A percentile compares a stretch with the other conserved stretches of the same genome.
phyloP scores from a whole-genome alignment of 306 rosid species.

The Cucumis hystrix region DNA sequence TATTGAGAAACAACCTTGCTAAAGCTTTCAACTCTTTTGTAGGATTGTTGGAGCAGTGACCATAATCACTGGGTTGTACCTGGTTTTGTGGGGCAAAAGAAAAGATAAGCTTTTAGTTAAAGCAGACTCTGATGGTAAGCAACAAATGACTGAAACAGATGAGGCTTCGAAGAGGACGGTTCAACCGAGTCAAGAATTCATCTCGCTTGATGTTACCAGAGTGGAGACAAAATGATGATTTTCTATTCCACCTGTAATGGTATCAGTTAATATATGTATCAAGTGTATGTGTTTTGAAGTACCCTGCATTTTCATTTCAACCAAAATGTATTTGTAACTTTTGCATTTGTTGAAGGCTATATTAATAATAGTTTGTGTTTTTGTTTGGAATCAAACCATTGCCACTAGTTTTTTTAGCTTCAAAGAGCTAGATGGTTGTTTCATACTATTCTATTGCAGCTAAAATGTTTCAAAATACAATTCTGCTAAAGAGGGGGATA shows the following conservation, averaged over 20 bases:
- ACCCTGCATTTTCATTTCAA: neutral
- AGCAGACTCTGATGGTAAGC: neutral
- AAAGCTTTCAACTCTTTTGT: neutral
- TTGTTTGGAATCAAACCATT: neutral
- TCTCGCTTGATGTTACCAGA: neutral
- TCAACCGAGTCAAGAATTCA: neutral
- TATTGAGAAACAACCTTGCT: neutral
- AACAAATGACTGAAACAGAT: neutral
- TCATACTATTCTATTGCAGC: neutral
- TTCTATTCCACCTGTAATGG: neutral
- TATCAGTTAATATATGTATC: neutral
- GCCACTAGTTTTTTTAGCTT: neutral
- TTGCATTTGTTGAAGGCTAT: neutral
- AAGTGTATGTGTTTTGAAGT: neutral
- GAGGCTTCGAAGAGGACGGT: neutral
- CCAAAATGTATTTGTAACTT: neutral
- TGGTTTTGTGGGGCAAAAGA: conserved; percentile 41
- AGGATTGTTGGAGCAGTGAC: conserved; percentile 33
- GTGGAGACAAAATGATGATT: neutral
- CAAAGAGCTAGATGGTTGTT: neutral
- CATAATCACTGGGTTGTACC: conserved; percentile 28
- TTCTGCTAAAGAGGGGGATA: neutral
- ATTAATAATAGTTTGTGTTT: neutral
- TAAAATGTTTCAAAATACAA: conserved; percentile 1
- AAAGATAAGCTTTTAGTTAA: conserved; percentile 14